Evolutionary conservation across 202 grass and related monocot genomes (phyloP), one percentile per base, ranked within the genome.

Genomic region (Dendrocalamus latiflorus): DNA sequence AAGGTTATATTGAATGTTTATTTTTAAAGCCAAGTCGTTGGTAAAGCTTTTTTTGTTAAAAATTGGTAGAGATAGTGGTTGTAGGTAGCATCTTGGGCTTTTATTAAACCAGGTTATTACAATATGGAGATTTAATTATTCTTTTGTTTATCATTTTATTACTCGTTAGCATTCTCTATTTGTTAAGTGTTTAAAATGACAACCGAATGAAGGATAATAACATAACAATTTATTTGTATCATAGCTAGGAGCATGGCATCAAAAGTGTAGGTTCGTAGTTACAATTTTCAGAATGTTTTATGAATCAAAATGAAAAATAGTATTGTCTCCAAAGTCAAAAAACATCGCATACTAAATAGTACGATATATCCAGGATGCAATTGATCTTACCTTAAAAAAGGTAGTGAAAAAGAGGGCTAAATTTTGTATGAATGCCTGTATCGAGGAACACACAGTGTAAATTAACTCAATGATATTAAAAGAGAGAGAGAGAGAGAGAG

Each of bases 381-480:
- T 65, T 42, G 36, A 63, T 18, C 81, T 86, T 91, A 88, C 97
- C 97, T 99, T 99, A 63, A 85, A 97, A 77, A 99, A 99, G 58
- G 97, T 89, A 62, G 97, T 94, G 82, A 96, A 99, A 79, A 99
- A 99, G 18, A 99, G 78, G 6, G 97, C 97, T 17, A 99, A 86
- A 82, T 99, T 99, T 92, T 99, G 93, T 77, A 99, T 92, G 91
- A 99, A 99, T 37, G 97, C 97, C 93, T 97, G 83, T 49, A 84
- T 16, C 57, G 36, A 28, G 9, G 26, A 71, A 83, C 47, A 72
- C 22, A 12, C 13, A 8, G 22, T 70, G 50, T 60, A 81, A 70
- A 45, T 75, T 68, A 75, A 18, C 42, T 14, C 25, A 34, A 1
- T 25, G 6, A 34, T 18, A 70, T 37, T n/a, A 8, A 38, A 5